Evolutionary conservation across 257 asterid genomes (phyloP), one percentile per base, ranked within the genome.

Genomic region (Solanum gandarillasii): DNA sequence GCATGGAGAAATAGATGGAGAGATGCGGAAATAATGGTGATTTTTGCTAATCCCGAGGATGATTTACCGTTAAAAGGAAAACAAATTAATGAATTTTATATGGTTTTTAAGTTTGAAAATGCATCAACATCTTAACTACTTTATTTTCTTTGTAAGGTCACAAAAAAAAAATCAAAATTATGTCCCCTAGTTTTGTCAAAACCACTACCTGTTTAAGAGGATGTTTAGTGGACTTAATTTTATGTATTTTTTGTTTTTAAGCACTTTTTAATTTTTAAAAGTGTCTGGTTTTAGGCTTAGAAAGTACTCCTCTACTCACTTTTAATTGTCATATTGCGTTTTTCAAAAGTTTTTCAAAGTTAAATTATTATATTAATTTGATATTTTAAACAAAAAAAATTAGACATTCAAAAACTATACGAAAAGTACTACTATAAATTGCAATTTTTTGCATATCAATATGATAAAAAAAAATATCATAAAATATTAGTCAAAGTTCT

Each of bases 31-130:
- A 81, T 18, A 81, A 46, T 81, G 35, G 29, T 81, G 27, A 29
- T 88, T 43, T 83, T 11, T 29, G 9, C 86, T 31, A 88, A 83
- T 36, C 38, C 70, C 70, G 81, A 89, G 79, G 90, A 89, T 71
- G 91, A 89, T 90, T 89, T 76, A 67, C 23, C 12, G 74, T 74
- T 89, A 14, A 39, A 39, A 4, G 32, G 11, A 8, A 81, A 46
- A 81, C 70, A 46, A 23, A 62, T n/a, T 62, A 62, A 29, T 81
- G 29, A 81, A 29, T 81, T 29, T 13, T 81, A 27, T 81, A 29
- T 48, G 16, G 21, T n/a, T 43, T 20, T 27, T 48, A 16, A 62
- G 67, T 29, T 88, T 84, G 41, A 73, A 35, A 71, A 55, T 60
- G 58, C 67, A 29, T 86, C 13, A 38, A 43, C 39, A 68, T 76